Base-by-base conservation (phyloP, 169 alveolate genomes). In the Plasmodium adleri region DNA sequence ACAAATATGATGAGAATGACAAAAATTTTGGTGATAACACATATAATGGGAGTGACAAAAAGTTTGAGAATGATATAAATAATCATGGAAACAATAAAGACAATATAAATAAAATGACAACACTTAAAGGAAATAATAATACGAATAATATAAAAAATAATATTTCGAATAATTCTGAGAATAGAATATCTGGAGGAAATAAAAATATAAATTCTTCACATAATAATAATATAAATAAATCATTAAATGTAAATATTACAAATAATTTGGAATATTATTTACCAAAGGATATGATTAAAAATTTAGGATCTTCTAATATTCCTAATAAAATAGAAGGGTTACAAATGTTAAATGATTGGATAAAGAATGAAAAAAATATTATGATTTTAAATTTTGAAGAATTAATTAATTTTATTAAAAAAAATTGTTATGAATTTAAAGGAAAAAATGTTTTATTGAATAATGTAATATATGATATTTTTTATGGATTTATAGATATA, bases 371-470 rank as follows among this genome's bases (percentile, higher is more conserved):
- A 45, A 22, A 13, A 26, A 56, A 71, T 20, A 12, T 85, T 45
- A 52, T 28, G 10, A 70, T 12, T 24, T 15, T 47, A 1, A 71
- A 71, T 39, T 9, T 59, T 13, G 76, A 85, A 26, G 24, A 71
- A 1, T 52, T 85, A 17, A 26, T 85, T 39, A 15, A 26, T 28
- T 62, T 71, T 10, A 71, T 85, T 39, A 85, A 85, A 59, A 71
- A 20, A 13, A 85, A 85, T 24, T 85, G 92, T 64, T 85, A 71
- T 39, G 92, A 85, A 43, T 85, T 85, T 59, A 85, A 85, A 20
- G 92, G 92, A 7, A 85, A 85, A 49, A 71, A 85, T 54, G 49
- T 9, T 24, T 74, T 71, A 63, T 43, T 85, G 39, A 85, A 85
- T 71, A 60, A 13, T 12, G 73, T 68, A 2, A 47, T 85, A 4